Evolutionary conservation across 179 eudicot genomes (phyloP).

Genomic region (Spergularia azorica): DNA sequence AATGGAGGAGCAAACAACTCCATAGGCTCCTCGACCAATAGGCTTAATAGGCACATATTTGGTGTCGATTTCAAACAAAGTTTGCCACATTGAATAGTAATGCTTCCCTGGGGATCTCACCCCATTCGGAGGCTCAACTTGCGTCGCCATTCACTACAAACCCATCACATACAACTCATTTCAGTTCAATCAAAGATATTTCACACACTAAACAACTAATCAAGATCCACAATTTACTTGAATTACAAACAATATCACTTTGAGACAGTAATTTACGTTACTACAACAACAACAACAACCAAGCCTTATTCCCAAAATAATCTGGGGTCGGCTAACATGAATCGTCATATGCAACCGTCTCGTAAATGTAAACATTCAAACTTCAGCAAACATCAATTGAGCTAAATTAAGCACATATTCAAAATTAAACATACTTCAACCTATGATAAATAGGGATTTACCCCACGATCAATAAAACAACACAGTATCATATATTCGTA

Average conservation of each 20-base stretch:
- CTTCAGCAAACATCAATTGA: background rate
- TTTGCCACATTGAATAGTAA: constrained; percentile 42
- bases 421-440: constrained; percentile 7
- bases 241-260: constrained; percentile 14
- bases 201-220: constrained; percentile 1
- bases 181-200: background rate
- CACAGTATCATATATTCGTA: too few relatives aligned
- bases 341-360: too few relatives aligned
- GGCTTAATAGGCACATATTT: constrained; percentile 17
- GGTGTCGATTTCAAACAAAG: constrained; percentile 8
- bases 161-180: background rate
- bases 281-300: too few relatives aligned
- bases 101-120: constrained; percentile 60
- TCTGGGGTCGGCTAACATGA: too few relatives aligned
- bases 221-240: background rate
- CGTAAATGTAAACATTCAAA: too few relatives aligned
- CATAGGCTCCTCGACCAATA: constrained; percentile 11
- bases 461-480: too few relatives aligned
- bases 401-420: background rate
- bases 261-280: background rate
- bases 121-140: constrained; percentile 84
- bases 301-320: too few relatives aligned
- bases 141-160: constrained; percentile 60
- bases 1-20: constrained; percentile 20
- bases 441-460: background rate